Evolutionary conservation across 768 basidiomycete genomes (phyloP).

Genomic region (Calocybe cyanea): DNA sequence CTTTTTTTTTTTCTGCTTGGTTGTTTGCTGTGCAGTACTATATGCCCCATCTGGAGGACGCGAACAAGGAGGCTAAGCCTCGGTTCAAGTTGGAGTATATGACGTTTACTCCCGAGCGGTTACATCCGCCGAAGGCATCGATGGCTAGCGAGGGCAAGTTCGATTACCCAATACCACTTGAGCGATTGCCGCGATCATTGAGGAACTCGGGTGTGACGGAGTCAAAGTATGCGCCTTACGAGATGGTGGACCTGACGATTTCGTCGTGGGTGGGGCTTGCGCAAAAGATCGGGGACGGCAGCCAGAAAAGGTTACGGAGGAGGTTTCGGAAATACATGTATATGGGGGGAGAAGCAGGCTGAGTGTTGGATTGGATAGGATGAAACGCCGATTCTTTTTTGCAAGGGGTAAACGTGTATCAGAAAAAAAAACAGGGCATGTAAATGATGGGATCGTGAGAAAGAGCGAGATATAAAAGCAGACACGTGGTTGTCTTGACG

Average conservation of each 20-base stretch:
- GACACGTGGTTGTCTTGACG: slow-evolving; percentile 39
- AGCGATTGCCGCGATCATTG: slow-evolving; percentile 50
- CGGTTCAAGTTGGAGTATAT: slow-evolving; percentile 76
- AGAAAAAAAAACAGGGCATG: too few species aligned
- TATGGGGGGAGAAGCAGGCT: slow-evolving; percentile 37
- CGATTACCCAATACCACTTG: slow-evolving; percentile 51
- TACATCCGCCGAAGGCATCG: slow-evolving; percentile 31
- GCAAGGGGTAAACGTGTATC: slow-evolving; percentile 12
- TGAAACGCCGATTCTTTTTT: neutral
- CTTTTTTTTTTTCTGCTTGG: too few species aligned
- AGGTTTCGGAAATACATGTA: slow-evolving; percentile 76
- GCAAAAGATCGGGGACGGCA: slow-evolving; percentile 50
- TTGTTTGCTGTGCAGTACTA: slow-evolving; percentile 52
- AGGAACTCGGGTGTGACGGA: slow-evolving; percentile 34
- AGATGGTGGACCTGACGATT: slow-evolving; percentile 75
- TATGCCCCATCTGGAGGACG: slow-evolving; percentile 52
- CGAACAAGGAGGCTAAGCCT: slow-evolving; percentile 47
- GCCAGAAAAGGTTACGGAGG: slow-evolving; percentile 52
- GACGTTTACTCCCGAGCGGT: slow-evolving; percentile 48
- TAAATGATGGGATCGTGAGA: slow-evolving; percentile 13
- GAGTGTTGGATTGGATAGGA: neutral
- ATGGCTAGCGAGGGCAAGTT: slow-evolving; percentile 23
- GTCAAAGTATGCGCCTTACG: slow-evolving; percentile 64
- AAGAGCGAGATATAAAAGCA: slow-evolving; percentile 9
- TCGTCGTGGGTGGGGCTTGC: slow-evolving; percentile 68